These are phyloP conservation scores for Rhizophagus prolifer DNA, from an alignment of 192 early-diverging fungal species.

Conservation along the genomic window DNA sequence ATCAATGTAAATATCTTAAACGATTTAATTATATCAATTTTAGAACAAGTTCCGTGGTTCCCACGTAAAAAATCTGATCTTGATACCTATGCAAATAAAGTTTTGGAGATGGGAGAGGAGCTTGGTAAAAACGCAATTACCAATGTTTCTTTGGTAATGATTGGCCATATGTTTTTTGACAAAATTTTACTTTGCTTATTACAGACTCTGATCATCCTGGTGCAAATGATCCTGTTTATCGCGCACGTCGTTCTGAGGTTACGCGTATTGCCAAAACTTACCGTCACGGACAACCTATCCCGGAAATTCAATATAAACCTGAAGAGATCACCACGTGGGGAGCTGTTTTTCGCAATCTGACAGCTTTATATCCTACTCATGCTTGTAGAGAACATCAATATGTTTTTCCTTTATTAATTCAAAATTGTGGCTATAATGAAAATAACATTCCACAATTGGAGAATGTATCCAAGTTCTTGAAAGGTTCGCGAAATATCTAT, in stretches of 20 bases:
- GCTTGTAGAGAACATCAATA: constrained; percentile 93
- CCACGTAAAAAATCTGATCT: constrained; percentile 90
- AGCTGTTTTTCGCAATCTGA: constrained; percentile 73
- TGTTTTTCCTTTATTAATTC: constrained; percentile 82
- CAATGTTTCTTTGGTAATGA: not conserved
- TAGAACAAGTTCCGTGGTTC: constrained; percentile 80
- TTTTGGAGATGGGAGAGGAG: constrained; percentile 89
- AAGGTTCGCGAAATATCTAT: constrained; percentile 44
- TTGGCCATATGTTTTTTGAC: no score
- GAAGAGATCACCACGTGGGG: constrained; percentile 85
- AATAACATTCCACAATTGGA: constrained; percentile 91
- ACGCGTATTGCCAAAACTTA: constrained; percentile 79
- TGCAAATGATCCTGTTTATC: constrained; percentile 82
- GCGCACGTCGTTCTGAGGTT: constrained; percentile 79
- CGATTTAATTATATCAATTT: not conserved
- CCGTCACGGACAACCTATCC: constrained; percentile 72
- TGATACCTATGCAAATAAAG: constrained; percentile 89
- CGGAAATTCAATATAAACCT: constrained; percentile 77
- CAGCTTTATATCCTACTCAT: constrained; percentile 72
- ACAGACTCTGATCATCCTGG: constrained; percentile 90
- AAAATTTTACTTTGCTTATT: not conserved
- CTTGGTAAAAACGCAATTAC: constrained; percentile 47
- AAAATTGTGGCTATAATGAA: constrained; percentile 86
- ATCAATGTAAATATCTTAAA: no score
- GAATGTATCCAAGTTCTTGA: constrained; percentile 85